These are phyloP conservation scores for Fusarium incarnatum DNA, from an alignment of 2,329 filamentous ascomycete species.

Conservation along the genomic window DNA sequence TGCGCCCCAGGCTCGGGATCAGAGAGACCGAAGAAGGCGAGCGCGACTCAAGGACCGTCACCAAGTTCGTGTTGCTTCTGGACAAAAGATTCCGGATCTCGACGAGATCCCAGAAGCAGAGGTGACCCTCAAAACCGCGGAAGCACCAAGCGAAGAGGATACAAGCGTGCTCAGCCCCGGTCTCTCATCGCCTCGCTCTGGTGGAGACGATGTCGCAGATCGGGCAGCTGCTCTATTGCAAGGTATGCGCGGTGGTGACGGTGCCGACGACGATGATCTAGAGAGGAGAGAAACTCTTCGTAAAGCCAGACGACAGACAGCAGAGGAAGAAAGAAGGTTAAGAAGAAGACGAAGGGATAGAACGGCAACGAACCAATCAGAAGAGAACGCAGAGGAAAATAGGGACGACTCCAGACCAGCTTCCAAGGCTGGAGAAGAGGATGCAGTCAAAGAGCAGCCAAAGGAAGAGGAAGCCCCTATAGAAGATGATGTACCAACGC, in stretches of 20 bases:
- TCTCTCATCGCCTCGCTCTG: conserved; percentile 57
- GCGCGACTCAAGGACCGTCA: conserved; percentile 91
- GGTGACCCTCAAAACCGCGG: conserved; percentile 51
- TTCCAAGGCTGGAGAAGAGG: conserved; percentile 25
- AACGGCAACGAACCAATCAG: conserved; percentile 54
- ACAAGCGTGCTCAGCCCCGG: conserved; percentile 65
- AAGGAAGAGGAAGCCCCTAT: conserved; percentile 26
- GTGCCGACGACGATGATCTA: conserved; percentile 61
- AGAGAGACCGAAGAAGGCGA: conserved; percentile 86
- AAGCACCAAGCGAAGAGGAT: conserved; percentile 60
- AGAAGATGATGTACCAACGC: conserved; percentile 38
- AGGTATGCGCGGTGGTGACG: conserved; percentile 78
- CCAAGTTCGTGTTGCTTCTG: conserved; percentile 88
- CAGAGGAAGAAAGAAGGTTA: conserved; percentile 80
- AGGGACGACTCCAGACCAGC: conserved; percentile 39
- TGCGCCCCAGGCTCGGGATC: conserved; percentile 88
- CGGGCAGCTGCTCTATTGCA: conserved; percentile 86
- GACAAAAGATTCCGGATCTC: conserved; percentile 83
- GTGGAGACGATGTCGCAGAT: conserved; percentile 82
- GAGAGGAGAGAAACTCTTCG: conserved; percentile 72
- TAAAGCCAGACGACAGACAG: conserved; percentile 73
- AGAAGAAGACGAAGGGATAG: conserved; percentile 75
- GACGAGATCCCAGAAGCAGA: conserved; percentile 71
- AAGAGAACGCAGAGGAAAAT: conserved; percentile 44
- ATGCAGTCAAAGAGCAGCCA: conserved; percentile 20